Base-by-base conservation (phyloP, 768 basidiomycete genomes). In the Mycena polygramma region DNA sequence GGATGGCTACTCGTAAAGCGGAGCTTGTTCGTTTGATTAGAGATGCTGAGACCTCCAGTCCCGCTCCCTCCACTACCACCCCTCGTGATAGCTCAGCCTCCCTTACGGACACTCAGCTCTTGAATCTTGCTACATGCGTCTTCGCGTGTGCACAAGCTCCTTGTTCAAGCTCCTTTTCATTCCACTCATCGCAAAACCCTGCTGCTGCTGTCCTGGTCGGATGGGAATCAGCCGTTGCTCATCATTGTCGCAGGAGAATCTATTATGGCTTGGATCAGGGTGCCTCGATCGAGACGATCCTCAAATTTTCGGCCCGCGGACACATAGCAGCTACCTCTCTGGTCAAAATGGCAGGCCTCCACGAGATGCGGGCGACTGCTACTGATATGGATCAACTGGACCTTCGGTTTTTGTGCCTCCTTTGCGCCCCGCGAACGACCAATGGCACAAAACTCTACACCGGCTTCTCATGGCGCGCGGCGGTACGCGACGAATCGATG, bases 311-410 rank as follows among this genome's bases (percentile, higher is more conserved):
- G 11, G 41, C 22, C 11, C 41, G 41, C 24, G 71, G 71, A 9
- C 51, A 58, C 24, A 4, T 4, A 0, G 71, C 71, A 20, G 71
- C 67, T 30, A 49, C 62, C 17, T 51, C 67, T 11, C 66, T 72
- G 2, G 52, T 61, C n/a, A 22, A 41, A 7, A 41, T 68, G 2
- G 52, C 63, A 9, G 57, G 58, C 26, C 63, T 68, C 15, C 35
- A 61, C 19, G 61, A 10, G 36, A 24, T 54, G 41, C 22, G 22
- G 0, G 58, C 67, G 7, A 72, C 71, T 8, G 61, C 57, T 6
- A 58, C 41, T 7, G 57, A 72, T 19, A 68, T 72, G 71, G 71
- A 72, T 36, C 5, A 14, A 24, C 41, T 60, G 39, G 66, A 68
- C 22, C 66, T 64, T 8, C 66, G 66, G n/a, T 60, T 64, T 48